Evolutionary conservation across 2,329 filamentous ascomycete species (phyloP).

Genomic region (Septoria petroselini): DNA sequence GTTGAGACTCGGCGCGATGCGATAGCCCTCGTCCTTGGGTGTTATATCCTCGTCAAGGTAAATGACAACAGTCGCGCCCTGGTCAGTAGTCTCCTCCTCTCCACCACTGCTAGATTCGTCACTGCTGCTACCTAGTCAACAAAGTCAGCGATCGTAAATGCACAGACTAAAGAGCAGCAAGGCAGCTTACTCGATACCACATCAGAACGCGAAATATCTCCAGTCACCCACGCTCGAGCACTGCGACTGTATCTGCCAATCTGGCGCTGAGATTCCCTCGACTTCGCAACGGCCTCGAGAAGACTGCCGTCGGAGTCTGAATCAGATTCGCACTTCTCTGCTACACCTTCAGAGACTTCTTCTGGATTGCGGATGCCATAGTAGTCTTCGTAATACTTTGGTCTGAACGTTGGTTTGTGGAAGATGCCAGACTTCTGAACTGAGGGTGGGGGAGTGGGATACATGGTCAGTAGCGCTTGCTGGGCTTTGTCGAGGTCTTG

Average conservation of each 20-base stretch:
- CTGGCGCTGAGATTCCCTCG: neutral
- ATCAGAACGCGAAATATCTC: neutral
- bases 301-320: slow-evolving; percentile 18
- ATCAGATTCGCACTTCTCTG: slow-evolving; percentile 28
- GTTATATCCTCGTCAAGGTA: neutral
- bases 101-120: neutral
- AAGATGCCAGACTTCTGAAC: neutral
- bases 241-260: slow-evolving; percentile 1
- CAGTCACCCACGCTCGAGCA: neutral
- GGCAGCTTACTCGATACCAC: neutral
- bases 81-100: neutral
- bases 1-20: slow-evolving; percentile 19
- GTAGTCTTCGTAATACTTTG: slow-evolving; percentile 29
- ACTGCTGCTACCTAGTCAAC: neutral
- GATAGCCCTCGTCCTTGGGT: slow-evolving; percentile 8
- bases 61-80: neutral
- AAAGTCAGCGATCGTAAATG: too few relatives aligned
- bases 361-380: slow-evolving; percentile 22
- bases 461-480: neutral
- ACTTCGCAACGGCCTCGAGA: slow-evolving; percentile 1
- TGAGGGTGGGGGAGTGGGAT: slow-evolving; percentile 1
- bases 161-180: too few relatives aligned
- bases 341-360: slow-evolving; percentile 19
- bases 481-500: too few relatives aligned
- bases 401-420: neutral